Percentiles rank a stretch among this genome's conserved stretches.
These are phyloP conservation scores for Eucalyptus cladocalyx DNA, from an alignment of 345 rosid species.

Conservation along the genomic window DNA sequence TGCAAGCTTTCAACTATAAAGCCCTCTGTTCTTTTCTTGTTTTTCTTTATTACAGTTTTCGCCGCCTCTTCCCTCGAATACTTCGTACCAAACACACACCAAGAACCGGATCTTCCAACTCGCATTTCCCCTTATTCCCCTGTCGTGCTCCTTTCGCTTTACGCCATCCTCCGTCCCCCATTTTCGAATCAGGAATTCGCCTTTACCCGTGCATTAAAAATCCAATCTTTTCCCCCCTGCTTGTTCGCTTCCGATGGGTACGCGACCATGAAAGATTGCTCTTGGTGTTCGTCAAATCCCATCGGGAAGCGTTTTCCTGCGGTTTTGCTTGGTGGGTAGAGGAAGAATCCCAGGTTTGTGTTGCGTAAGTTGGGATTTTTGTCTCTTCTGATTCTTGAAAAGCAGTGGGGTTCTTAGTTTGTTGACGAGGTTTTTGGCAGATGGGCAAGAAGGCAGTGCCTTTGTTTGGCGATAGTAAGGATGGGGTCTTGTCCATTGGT, in stretches of 20 bases:
- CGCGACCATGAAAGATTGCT: neutral
- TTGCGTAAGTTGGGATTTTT: neutral
- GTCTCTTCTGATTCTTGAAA: neutral
- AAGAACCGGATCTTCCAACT: neutral
- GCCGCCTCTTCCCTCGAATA: neutral
- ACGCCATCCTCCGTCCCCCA: neutral
- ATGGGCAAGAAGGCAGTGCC: slow-evolving; percentile 53
- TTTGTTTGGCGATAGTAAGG: slow-evolving; percentile 49
- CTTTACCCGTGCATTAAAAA: neutral
- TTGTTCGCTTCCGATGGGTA: neutral
- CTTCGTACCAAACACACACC: neutral
- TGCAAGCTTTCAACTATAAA: neutral
- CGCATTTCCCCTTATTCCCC: neutral
- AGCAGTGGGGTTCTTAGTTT: neutral
- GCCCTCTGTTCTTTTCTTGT: neutral
- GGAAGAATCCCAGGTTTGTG: neutral
- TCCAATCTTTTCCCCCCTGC: neutral
- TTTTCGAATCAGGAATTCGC: neutral
- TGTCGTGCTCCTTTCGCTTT: neutral
- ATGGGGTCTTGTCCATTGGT: slow-evolving; percentile 40
- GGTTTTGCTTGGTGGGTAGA: neutral
- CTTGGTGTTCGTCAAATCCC: neutral
- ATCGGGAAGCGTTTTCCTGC: neutral
- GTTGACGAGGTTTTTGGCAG: neutral
- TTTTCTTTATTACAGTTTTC: neutral